These are phyloP conservation scores for Mycena sp. DNA, from an alignment of 1,284 basidiomycete species.

Conservation along the genomic window DNA sequence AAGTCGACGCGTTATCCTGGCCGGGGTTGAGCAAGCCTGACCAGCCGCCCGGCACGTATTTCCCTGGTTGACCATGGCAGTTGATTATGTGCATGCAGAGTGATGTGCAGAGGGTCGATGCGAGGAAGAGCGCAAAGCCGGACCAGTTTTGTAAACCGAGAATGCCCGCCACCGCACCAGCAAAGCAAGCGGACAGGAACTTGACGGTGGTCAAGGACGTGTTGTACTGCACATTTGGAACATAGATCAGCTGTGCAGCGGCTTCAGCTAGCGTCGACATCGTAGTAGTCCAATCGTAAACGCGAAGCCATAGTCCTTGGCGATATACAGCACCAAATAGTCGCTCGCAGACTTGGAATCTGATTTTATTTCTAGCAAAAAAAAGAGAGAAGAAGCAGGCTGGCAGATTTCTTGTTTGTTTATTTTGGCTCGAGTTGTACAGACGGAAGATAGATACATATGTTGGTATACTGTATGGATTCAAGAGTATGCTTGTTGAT, in stretches of 20 bases:
- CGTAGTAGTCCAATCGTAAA: background rate
- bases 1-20: slow-evolving; percentile 87
- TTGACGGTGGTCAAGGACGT: slow-evolving; percentile 70
- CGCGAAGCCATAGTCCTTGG: no score
- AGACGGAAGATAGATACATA: no score
- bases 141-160: slow-evolving; percentile 85
- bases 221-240: slow-evolving; percentile 79
- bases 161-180: slow-evolving; percentile 86
- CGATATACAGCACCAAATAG: no score
- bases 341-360: no score
- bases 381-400: no score
- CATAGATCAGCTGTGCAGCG: slow-evolving; percentile 71
- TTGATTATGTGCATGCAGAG: slow-evolving; percentile 73
- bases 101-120: slow-evolving; percentile 73
- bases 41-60: slow-evolving; percentile 69
- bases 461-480: no score
- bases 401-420: no score
- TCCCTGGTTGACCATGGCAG: slow-evolving; percentile 67
- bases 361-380: no score
- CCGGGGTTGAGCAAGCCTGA: slow-evolving; percentile 80
- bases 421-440: no score
- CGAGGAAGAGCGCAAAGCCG: slow-evolving; percentile 83
- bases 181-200: slow-evolving; percentile 83
- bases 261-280: slow-evolving; percentile 55
- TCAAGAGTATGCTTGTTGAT: no score